Base-by-base conservation (phyloP, 768 basidiomycete genomes). In the Asterophora lycoperdoides region DNA sequence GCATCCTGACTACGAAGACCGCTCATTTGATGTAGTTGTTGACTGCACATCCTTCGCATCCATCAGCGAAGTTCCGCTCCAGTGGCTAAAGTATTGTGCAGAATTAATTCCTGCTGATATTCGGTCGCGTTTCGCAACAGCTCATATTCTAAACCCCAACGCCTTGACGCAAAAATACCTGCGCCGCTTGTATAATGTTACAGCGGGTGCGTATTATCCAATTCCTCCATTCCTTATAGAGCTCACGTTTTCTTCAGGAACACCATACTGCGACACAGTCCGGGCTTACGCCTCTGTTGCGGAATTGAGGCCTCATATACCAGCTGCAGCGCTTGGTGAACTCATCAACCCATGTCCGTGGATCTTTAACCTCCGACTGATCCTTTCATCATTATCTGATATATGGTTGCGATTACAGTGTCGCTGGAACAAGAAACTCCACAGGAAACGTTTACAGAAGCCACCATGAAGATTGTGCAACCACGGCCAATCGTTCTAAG, bases 21-120 rank as follows among this genome's bases (percentile, higher is more conserved):
- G 75, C 23, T 50, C 61, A 3, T 89, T 84, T 60, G 86, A 91
- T 40, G 68, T 94, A 41, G 78, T 94, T 53, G 60, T 93, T 28
- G 91, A 94, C 56, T 91, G 85, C 66, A 92, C 90, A 30, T 77
- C 76, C 8, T 92, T 93, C 62, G 75, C 81, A 3, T 73, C 84
- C 2, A 75, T 77, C 8, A 88, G 89, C 0, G 88, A 92, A 64
- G 71, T 92, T 7, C 91, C 92, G 0, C 68, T 88, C 8, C 84
- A 87, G 53, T 90, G 86, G 86, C 61, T 92, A 39, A 89, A 86
- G 64, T 85, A 81, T 46, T 84, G 86, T 51, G 77, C 82, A 10
- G 87, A 91, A 60, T 69, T 89, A 15, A 78, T 87, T 46, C 89
- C 91, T 5, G 62, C 64, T 19, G 88, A 92, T 51, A 76, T 90